Evolutionary conservation across 306 rosid genomes (phyloP).

Genomic region (Notholithocarpus densiflorus): DNA sequence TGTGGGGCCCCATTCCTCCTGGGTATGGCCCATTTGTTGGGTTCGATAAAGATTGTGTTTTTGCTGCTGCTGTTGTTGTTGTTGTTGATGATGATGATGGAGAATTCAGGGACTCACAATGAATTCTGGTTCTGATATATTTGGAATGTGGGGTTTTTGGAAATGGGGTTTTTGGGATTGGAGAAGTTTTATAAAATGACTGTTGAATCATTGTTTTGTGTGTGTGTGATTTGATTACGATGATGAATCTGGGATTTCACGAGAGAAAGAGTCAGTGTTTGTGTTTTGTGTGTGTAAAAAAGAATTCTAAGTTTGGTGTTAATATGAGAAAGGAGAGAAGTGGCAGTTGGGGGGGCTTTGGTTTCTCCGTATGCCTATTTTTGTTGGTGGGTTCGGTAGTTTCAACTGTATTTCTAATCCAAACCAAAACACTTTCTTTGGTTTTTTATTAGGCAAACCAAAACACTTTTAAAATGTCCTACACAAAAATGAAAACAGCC

Average conservation of each 20-base stretch:
- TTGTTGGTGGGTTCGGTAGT: neutral
- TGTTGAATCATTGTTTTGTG: constrained; percentile 36
- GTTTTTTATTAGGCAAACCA: too few relatives aligned
- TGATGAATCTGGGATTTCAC: neutral
- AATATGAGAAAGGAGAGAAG: neutral
- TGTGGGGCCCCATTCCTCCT: constrained; percentile 62
- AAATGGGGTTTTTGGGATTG: constrained; percentile 20
- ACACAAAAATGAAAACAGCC: too few relatives aligned
- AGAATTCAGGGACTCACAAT: constrained; percentile 43
- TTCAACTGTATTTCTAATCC: neutral
- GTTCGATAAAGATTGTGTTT: constrained; percentile 24
- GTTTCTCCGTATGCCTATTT: neutral
- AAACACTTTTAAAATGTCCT: too few relatives aligned
- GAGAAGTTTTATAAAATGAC: constrained; percentile 26
- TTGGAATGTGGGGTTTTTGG: constrained; percentile 13
- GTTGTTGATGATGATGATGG: too few relatives aligned
- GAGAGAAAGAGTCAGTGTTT: neutral
- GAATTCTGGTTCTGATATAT: constrained; percentile 15
- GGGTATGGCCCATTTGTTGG: constrained; percentile 36
- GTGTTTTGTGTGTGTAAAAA: neutral
- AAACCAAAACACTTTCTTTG: too few relatives aligned
- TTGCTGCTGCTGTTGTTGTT: neutral
- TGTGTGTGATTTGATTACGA: neutral
- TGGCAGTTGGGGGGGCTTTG: neutral
- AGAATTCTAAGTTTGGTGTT: neutral